Conservation (phyloP, 2,329 filamentous ascomycete species). For the Fusarium sterilihyphosum region DNA sequence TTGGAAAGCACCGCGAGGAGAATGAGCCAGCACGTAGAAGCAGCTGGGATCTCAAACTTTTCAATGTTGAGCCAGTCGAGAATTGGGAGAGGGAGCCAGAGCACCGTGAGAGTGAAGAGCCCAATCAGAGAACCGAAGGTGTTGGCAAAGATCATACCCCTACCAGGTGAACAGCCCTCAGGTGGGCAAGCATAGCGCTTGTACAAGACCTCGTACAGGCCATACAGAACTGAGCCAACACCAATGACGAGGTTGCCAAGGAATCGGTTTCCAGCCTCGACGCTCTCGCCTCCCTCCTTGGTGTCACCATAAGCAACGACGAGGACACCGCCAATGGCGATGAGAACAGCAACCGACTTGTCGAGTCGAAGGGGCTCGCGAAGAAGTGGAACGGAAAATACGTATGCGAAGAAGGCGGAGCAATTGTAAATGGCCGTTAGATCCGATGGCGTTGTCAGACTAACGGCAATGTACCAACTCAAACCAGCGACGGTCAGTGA, state of each 20-base stretch:
- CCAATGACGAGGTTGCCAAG: conserved; percentile 94
- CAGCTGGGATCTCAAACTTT: conserved; percentile 81
- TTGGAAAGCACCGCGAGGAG: conserved; percentile 85
- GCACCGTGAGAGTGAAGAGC: conserved; percentile 81
- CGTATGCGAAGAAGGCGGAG: conserved; percentile 98
- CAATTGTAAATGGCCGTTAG: conserved; percentile 99
- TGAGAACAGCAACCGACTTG: conserved; percentile 85
- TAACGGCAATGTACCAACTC: conserved; percentile 95
- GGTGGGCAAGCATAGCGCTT: conserved; percentile 94
- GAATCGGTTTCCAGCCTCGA: conserved; percentile 72
- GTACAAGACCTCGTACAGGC: conserved; percentile 96
- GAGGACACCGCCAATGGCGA: conserved; percentile 90
- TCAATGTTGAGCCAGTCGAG: conserved; percentile 84
- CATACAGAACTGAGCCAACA: conserved; percentile 89
- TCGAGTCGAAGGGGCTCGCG: conserved; percentile 84
- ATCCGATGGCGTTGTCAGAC: conserved; percentile 91
- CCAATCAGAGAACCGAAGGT: conserved; percentile 91
- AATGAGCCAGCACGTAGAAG: conserved; percentile 82
- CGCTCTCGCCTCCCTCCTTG: conserved; percentile 52
- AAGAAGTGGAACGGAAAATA: conserved; percentile 90
- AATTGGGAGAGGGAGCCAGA: conserved; percentile 92
- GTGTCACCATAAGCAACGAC: conserved; percentile 94
- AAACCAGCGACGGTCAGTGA: conserved; percentile 90
- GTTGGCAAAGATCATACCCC: conserved; percentile 97
- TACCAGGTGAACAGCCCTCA: conserved; percentile 82